Percentiles rank a stretch among this genome's conserved stretches.
phyloP scores from a whole-genome alignment of 345 rosid genomes.

The Gynandropsis gynandra region DNA sequence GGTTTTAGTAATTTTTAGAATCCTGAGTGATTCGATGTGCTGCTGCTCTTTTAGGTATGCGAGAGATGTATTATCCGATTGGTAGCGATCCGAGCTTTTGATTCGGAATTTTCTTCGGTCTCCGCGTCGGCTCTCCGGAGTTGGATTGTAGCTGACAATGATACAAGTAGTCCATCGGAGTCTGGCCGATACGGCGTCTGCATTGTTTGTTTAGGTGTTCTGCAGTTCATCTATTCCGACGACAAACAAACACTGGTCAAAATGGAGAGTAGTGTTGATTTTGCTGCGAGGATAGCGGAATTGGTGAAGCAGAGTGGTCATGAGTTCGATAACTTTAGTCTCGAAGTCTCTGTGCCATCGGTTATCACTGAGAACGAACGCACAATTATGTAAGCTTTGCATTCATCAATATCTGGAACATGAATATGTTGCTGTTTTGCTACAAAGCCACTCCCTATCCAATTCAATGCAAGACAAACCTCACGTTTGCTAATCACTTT shows the following conservation, averaged over 20 bases:
- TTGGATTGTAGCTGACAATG: conserved; percentile 21
- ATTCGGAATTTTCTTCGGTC: conserved; percentile 24
- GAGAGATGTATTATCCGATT: conserved; percentile 65
- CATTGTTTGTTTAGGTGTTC: conserved; percentile 63
- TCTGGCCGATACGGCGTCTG: conserved; percentile 39
- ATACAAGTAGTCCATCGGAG: conserved; percentile 13
- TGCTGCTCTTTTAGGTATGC: conserved; percentile 48
- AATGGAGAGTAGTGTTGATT: conserved; percentile 32
- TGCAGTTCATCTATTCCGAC: conserved; percentile 52
- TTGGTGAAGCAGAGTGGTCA: conserved; percentile 54
- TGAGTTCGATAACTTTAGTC: conserved; percentile 56
- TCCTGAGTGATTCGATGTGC: not conserved
- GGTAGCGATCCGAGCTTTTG: conserved; percentile 36
- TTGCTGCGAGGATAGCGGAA: conserved; percentile 43
- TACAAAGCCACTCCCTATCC: not conserved
- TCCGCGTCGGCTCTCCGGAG: conserved; percentile 27
- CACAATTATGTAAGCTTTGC: conserved; percentile 45
- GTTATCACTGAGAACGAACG: conserved; percentile 46
- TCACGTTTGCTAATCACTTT: not conserved
- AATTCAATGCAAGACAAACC: not conserved
- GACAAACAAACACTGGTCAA: conserved; percentile 33
- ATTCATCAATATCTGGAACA: conserved; percentile 5
- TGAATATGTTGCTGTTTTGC: not conserved
- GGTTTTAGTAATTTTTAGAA: not conserved
- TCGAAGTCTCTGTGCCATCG: conserved; percentile 66